These are phyloP conservation scores for Nyssa sinensis DNA, from an alignment of 148 eudicot genomes.

Conservation along the genomic window DNA sequence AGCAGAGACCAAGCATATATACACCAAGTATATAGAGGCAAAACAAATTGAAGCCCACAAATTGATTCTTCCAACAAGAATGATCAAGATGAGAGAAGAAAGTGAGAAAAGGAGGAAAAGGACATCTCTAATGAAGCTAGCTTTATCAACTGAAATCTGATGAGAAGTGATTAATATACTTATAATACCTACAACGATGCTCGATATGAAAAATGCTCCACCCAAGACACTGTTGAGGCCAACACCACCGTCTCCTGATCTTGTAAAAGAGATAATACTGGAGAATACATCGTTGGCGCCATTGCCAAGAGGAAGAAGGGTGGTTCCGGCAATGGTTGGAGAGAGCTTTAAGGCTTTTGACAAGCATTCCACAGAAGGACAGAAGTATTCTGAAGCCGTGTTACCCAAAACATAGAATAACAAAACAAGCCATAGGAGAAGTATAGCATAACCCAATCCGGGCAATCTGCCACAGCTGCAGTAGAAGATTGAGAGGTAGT, in stretches of 20 bases:
- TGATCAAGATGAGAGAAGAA: constrained; percentile 10
- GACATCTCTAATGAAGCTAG: constrained; percentile 13
- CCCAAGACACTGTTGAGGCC: constrained; percentile 17
- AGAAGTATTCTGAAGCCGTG: constrained; percentile 14
- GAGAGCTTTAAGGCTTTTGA: constrained; percentile 13
- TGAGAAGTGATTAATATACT: constrained; percentile 11
- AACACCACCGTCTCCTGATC: constrained; percentile 5
- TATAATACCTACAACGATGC: constrained; percentile 36
- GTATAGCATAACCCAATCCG: not conserved
- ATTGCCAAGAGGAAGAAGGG: constrained; percentile 19
- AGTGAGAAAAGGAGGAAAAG: constrained; percentile 11
- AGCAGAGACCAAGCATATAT: constrained; percentile 4
- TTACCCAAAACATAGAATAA: constrained; percentile 13
- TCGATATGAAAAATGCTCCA: constrained; percentile 15
- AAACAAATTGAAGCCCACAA: constrained; percentile 18
- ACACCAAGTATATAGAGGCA: constrained; percentile 6
- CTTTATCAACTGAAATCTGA: constrained; percentile 3
- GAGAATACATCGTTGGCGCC: constrained; percentile 10
- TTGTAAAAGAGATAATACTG: constrained; percentile 14
- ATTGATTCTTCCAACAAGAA: constrained; percentile 15
- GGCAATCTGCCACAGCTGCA: constrained; percentile 13
- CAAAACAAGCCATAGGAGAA: constrained; percentile 7
- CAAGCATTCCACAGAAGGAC: constrained; percentile 14
- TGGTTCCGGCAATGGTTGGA: constrained; percentile 15
- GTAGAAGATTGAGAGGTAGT: constrained; percentile 9